Evolutionary conservation across 192 early-diverging fungal species (phyloP), one percentile per base, ranked within the genome.

Genomic region (Dissophora globulifera): DNA sequence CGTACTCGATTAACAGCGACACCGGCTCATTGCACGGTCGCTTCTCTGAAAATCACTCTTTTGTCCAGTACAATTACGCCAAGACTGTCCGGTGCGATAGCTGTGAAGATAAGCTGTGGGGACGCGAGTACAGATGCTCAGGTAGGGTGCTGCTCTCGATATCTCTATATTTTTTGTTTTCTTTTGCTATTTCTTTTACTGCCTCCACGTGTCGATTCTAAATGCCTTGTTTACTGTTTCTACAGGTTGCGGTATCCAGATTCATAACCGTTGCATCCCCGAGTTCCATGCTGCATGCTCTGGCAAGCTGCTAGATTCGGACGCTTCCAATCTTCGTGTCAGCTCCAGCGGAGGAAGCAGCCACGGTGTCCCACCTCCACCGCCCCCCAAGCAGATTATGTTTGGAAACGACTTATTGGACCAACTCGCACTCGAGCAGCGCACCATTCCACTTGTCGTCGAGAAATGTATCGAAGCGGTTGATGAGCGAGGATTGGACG

Each of bases 381-480:
- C 67, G 25, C 62, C 79, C 6, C 40, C 58, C 0, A 78, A 64
- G 27, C 63, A 66, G 31, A 79, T 46, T 22, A 83, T 94, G 81
- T 94, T 94, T 87, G 91, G 91, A 7, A 86, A 81, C 41, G 76
- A 78, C 29, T 79, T 94, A 20, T 19, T 79, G 11, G 80, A 81
- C 46, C 87, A 88, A 46, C 68, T 89, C 9, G 83, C 81, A 13
- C 26, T 60, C 19, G 91, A 94, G 54, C 83, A 82, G 13, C 78
- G 79, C n/a, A 54, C 49, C 16, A 74, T 94, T 26, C 92, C 93
- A 7, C 84, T 87, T 68, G 63, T 94, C 2, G 86, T 94, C 40
- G 84, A 87, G 23, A 79, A 85, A 48, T 91, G 89, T 42, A 82
- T 94, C 29, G 69, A 70, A 25, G 91, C 89, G 20, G 91, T 94